A percentile compares a stretch with the other conserved stretches of the same genome.
Conservation (phyloP, 768 basidiomycete species). For the Lentinula aciculospora region DNA sequence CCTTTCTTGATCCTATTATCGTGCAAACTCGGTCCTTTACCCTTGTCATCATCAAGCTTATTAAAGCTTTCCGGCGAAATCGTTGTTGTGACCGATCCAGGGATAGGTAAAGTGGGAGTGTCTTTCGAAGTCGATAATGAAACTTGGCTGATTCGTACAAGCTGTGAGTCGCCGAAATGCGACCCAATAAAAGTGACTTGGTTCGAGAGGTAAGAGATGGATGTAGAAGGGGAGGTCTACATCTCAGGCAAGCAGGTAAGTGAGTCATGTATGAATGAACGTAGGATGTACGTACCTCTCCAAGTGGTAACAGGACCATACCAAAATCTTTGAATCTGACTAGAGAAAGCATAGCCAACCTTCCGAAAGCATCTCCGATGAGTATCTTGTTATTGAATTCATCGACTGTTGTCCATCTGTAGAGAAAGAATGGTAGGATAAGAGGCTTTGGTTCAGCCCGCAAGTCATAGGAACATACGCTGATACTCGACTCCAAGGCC, state of each 20-base stretch:
- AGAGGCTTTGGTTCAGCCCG: background rate
- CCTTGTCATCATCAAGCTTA: slow-evolving; percentile 21
- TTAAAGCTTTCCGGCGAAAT: slow-evolving; percentile 29
- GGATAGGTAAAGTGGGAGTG: slow-evolving; percentile 45
- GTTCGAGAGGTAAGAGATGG: slow-evolving; percentile 65
- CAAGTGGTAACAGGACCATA: slow-evolving; percentile 58
- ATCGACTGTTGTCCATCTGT: slow-evolving; percentile 50
- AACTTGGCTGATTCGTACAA: slow-evolving; percentile 52
- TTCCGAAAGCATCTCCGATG: slow-evolving; percentile 68
- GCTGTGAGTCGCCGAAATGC: slow-evolving; percentile 75
- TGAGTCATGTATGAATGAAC: too few relatives aligned
- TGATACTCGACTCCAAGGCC: slow-evolving; percentile 73
- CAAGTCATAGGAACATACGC: slow-evolving; percentile 41
- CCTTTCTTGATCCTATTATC: slow-evolving; percentile 28
- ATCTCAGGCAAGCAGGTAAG: too few relatives aligned
- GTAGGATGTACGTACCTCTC: slow-evolving; percentile 44
- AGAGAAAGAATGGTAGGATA: background rate
- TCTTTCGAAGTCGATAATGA: slow-evolving; percentile 32
- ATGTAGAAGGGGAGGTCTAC: slow-evolving; percentile 67
- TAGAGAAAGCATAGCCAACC: slow-evolving; percentile 54
- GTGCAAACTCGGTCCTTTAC: slow-evolving; percentile 32
- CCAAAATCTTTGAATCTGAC: slow-evolving; percentile 30
- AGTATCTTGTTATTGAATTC: slow-evolving; percentile 42
- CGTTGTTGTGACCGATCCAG: slow-evolving; percentile 35
- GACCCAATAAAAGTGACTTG: slow-evolving; percentile 77